Conservation (phyloP, 2,329 filamentous ascomycete species). For the Magnaporthiopsis rhizophila region DNA sequence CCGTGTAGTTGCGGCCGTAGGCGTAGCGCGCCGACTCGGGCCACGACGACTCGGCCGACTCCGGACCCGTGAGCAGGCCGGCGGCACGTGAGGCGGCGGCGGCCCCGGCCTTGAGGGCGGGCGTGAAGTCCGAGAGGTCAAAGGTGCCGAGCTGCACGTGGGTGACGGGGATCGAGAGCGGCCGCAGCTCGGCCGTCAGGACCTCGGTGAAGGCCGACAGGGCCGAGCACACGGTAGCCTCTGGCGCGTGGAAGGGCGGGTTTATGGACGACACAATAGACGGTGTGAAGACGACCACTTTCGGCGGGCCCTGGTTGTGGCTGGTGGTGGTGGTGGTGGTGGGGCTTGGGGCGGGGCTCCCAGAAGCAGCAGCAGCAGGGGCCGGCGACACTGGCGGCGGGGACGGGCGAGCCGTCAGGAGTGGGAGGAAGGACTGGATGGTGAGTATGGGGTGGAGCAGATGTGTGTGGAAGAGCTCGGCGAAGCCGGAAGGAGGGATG, state of each 20-base stretch:
- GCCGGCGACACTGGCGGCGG: constrained; percentile 32
- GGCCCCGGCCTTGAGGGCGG: constrained; percentile 29
- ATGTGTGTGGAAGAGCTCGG: constrained; percentile 86
- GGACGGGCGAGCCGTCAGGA: constrained; percentile 56
- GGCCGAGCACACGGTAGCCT: constrained; percentile 77
- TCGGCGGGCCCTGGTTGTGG: constrained; percentile 46
- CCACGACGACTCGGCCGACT: constrained; percentile 55
- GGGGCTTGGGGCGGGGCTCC: constrained; percentile 31
- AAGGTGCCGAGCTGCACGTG: constrained; percentile 90
- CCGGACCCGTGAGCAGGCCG: constrained; percentile 29
- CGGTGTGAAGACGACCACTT: constrained; percentile 70
- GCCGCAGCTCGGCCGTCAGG: constrained; percentile 68
- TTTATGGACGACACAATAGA: constrained; percentile 73
- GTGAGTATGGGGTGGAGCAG: constrained; percentile 83
- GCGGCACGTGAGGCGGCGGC: constrained; percentile 11
- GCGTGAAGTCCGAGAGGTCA: constrained; percentile 65
- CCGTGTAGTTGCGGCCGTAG: constrained; percentile 56
- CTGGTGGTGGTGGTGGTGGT: constrained; percentile 16
- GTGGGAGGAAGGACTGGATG: constrained; percentile 80
- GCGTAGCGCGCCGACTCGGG: constrained; percentile 49
- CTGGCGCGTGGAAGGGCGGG: constrained; percentile 74
- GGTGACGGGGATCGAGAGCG: constrained; percentile 69
- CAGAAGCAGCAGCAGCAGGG: constrained; percentile 23
- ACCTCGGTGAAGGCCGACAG: constrained; percentile 81
- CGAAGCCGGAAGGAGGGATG: constrained; percentile 74